A percentile compares a stretch with the other conserved stretches of the same genome.
Evolutionary conservation across 495 filamentous ascomycete species (phyloP).

Genomic region (Parmelia sp.): DNA sequence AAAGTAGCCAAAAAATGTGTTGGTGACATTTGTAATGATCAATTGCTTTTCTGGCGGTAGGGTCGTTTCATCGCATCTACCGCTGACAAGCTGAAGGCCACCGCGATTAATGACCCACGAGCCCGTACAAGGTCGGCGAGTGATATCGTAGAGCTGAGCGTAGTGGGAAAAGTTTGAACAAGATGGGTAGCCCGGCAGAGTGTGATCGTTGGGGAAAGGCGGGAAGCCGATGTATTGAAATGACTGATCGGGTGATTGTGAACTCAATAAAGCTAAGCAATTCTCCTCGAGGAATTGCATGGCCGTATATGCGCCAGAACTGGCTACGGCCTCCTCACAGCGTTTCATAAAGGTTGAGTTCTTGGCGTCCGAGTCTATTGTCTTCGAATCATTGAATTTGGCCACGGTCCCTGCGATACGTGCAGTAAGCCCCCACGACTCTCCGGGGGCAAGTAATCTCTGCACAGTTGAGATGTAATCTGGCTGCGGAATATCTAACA

Average conservation of each 20-base stretch:
- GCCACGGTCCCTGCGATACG: slow-evolving; percentile 13
- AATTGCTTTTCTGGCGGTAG: slow-evolving; percentile 7
- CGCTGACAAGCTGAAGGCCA: slow-evolving; percentile 19
- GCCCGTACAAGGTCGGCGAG: slow-evolving; percentile 14
- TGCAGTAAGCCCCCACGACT: slow-evolving; percentile 18
- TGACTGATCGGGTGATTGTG: slow-evolving; percentile 19
- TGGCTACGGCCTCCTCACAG: slow-evolving; percentile 8
- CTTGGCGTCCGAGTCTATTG: not conserved
- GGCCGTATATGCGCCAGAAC: slow-evolving; percentile 13
- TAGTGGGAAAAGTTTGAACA: slow-evolving; percentile 14
- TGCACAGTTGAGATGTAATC: slow-evolving; percentile 15
- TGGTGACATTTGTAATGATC: slow-evolving; percentile 16
- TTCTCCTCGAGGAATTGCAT: slow-evolving; percentile 14
- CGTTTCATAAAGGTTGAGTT: not conserved
- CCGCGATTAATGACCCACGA: slow-evolving; percentile 21
- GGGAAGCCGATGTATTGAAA: slow-evolving; percentile 19
- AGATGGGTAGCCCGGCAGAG: not conserved
- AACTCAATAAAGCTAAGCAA: slow-evolving; percentile 7
- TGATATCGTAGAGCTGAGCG: slow-evolving; percentile 15
- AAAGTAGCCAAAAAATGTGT: slow-evolving; percentile 12
- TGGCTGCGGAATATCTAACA: slow-evolving; percentile 20
- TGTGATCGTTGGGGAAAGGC: slow-evolving; percentile 14
- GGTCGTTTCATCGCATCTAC: slow-evolving; percentile 5
- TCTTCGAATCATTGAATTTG: slow-evolving; percentile 16
- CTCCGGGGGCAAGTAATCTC: slow-evolving; percentile 11